Percentiles rank a stretch among this genome's conserved stretches.
Conservation (phyloP, 352 stramenopile species). For the Globisporangium nunn region DNA sequence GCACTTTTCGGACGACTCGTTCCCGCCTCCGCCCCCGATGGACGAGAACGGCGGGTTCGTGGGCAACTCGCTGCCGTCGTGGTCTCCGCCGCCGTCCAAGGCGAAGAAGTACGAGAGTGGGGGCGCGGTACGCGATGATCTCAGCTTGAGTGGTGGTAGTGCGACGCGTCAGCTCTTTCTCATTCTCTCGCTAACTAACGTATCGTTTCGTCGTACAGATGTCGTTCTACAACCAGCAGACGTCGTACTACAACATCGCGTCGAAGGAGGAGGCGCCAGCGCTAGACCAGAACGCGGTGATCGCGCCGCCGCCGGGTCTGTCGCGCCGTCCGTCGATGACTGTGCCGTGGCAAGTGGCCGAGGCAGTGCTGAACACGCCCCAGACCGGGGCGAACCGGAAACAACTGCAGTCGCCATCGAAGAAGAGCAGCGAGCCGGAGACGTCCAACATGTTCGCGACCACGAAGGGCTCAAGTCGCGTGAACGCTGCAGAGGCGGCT, state of each 20-base stretch:
- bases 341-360: constrained; percentile 78
- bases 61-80: constrained; percentile 59
- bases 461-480: constrained; percentile 15
- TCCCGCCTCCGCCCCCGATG: constrained; percentile 60
- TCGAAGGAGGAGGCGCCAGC: constrained; percentile 46
- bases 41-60: constrained; percentile 64
- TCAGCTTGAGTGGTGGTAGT: not conserved
- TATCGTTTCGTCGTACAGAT: constrained; percentile 8
- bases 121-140: constrained; percentile 8
- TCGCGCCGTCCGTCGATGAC: constrained; percentile 78
- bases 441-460: constrained; percentile 35
- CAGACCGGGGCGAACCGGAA: constrained; percentile 65
- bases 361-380: constrained; percentile 74
- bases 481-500: constrained; percentile 53
- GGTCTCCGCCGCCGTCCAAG: constrained; percentile 64
- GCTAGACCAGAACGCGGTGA: constrained; percentile 60
- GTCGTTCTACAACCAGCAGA: constrained; percentile 70
- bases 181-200: not conserved
- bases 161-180: not conserved
- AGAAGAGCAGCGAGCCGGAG: constrained; percentile 18
- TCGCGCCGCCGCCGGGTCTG: constrained; percentile 61
- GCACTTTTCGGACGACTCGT: constrained; percentile 64
- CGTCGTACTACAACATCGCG: constrained; percentile 63
- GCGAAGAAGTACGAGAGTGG: constrained; percentile 62
- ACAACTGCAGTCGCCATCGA: constrained; percentile 37